A percentile compares a stretch with the other conserved stretches of the same genome.
phyloP scores from a whole-genome alignment of 441 rosid genomes.

The Brassica balearica region DNA sequence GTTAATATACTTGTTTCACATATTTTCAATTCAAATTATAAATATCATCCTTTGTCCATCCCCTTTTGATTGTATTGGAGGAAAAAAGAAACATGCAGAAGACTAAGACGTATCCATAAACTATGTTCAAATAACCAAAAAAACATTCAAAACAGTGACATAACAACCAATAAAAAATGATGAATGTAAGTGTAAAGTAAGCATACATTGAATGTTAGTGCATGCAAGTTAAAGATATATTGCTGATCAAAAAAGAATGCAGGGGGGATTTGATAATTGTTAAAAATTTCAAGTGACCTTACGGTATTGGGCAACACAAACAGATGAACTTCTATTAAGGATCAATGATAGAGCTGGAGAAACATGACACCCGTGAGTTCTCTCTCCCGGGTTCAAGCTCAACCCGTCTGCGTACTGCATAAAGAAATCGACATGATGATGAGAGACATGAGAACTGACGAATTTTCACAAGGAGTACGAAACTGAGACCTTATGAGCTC shows the following conservation, averaged over 20 bases:
- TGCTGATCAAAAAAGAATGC: constrained; percentile 18
- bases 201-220: constrained; percentile 5
- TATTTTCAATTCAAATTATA: no score
- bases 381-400: no score
- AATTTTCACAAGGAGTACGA: neutral
- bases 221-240: constrained; percentile 23
- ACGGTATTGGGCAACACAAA: constrained; percentile 68
- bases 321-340: constrained; percentile 64
- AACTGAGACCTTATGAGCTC: constrained; percentile 37
- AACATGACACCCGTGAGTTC: no score
- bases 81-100: constrained; percentile 19
- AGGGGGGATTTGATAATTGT: constrained; percentile 29
- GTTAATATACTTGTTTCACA: no score
- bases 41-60: neutral
- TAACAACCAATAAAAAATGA: constrained; percentile 21
- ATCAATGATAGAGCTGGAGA: no score
- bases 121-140: constrained; percentile 16
- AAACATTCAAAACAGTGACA: constrained; percentile 14
- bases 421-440: no score
- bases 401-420: no score
- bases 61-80: neutral
- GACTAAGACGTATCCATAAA: constrained; percentile 19
- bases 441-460: no score
- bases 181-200: constrained; percentile 16
- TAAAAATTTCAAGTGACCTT: no score